These are phyloP conservation scores for Corymbia citriodora DNA, from an alignment of 441 rosid species.

Conservation along the genomic window DNA sequence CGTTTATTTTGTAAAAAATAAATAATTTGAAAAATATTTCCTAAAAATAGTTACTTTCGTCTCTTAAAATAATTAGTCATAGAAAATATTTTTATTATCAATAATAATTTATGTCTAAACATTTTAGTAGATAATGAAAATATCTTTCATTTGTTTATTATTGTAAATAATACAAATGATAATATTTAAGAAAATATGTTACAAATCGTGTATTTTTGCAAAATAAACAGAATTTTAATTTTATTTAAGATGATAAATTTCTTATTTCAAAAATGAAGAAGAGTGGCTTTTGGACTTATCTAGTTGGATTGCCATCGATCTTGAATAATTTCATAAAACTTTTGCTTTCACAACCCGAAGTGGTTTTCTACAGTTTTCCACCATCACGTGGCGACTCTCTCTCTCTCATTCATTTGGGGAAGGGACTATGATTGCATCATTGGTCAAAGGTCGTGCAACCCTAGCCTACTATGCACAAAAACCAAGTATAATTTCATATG, in stretches of 20 bases:
- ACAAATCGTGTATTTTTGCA: no score
- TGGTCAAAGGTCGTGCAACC: not conserved
- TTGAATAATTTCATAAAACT: not conserved
- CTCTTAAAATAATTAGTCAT: not conserved
- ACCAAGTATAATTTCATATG: not conserved
- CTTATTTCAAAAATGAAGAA: not conserved
- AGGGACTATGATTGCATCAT: not conserved
- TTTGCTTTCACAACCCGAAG: not conserved
- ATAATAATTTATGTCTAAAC: no score
- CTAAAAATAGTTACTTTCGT: fast-evolving
- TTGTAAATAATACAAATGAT: no score
- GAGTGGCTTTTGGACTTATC: not conserved
- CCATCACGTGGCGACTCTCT: not conserved
- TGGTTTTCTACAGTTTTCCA: not conserved
- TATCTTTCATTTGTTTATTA: no score
- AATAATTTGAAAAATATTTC: no score
- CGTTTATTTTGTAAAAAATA: no score
- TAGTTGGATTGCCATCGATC: not conserved
- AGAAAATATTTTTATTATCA: no score
- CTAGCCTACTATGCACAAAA: not conserved
- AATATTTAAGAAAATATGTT: not conserved
- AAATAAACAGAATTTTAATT: not conserved
- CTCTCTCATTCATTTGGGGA: not conserved
- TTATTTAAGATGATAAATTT: not conserved
- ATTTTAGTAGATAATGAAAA: not conserved